Conservation (phyloP, 1,284 basidiomycete species). For the Rhodotorula sp. region DNA sequence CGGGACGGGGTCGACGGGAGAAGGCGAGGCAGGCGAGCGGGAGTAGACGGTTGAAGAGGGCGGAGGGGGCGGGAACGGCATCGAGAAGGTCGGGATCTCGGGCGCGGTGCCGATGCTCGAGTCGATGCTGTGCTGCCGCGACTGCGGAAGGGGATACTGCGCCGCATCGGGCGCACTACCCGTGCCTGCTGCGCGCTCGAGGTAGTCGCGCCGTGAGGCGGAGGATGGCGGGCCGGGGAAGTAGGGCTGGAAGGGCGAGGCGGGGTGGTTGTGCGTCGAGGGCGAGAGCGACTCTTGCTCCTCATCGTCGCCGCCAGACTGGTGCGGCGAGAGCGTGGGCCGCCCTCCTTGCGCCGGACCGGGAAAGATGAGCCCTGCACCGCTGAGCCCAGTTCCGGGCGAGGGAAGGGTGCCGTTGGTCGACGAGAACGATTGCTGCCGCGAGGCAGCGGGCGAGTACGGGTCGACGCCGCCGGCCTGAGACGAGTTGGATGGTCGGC, state of each 20-base stretch:
- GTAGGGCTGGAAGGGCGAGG: conserved; percentile 1
- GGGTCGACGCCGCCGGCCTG: background rate
- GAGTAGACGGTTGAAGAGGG: background rate
- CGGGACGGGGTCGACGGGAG: background rate
- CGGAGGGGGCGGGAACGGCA: conserved; percentile 1
- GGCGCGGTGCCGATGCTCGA: background rate
- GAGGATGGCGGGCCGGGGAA: conserved; percentile 12
- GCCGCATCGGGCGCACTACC: background rate
- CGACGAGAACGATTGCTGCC: background rate
- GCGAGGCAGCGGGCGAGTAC: background rate
- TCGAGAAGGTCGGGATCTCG: conserved; percentile 1
- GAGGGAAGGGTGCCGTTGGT: conserved; percentile 1
- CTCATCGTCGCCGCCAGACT: background rate
- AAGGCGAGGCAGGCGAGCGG: background rate
- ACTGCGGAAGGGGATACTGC: conserved; percentile 3
- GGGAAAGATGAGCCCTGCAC: conserved; percentile 10
- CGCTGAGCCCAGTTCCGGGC: background rate
- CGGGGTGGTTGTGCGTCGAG: too few species aligned
- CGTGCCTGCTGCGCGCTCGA: background rate
- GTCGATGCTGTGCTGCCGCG: conserved; percentile 11
- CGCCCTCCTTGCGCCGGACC: background rate
- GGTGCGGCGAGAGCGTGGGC: background rate
- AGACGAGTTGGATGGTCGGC: background rate
- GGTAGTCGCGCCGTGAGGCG: background rate
- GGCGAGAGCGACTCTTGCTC: conserved; percentile 10